Conservation (phyloP, 805 yeast species). For the Naumovozyma castellii region DNA sequence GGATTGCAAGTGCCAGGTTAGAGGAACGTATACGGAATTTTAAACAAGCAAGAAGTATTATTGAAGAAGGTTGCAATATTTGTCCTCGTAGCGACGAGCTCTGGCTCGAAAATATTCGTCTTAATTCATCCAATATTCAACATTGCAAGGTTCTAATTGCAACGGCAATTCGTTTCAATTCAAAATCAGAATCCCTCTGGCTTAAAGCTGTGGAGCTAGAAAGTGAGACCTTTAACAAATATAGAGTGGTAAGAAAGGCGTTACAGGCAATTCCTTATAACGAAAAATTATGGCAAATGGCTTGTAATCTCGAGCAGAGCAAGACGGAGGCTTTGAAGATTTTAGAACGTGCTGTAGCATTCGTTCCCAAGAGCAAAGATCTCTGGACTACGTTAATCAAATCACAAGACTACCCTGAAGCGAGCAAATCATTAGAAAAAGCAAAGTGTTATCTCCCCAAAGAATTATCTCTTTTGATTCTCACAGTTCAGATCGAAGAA, state of each 20-base stretch:
- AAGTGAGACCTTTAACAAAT: slow-evolving; percentile 41
- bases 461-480: slow-evolving; percentile 53
- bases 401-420: slow-evolving; percentile 35
- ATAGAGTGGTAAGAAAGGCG: slow-evolving; percentile 58
- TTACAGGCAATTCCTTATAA: slow-evolving; percentile 53
- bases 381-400: slow-evolving; percentile 56
- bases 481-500: slow-evolving; percentile 61
- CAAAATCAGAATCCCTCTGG: slow-evolving; percentile 62
- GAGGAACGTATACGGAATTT: slow-evolving; percentile 58
- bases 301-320: slow-evolving; percentile 52
- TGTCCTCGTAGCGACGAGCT: slow-evolving; percentile 61
- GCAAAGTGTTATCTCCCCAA: slow-evolving; percentile 50
- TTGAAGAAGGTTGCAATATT: slow-evolving; percentile 63
- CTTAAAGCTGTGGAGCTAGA: slow-evolving; percentile 59
- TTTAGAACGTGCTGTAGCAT: slow-evolving; percentile 53
- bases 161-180: slow-evolving; percentile 52
- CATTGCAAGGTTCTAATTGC: slow-evolving; percentile 51
- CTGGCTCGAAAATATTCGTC: slow-evolving; percentile 73
- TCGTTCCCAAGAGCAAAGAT: slow-evolving; percentile 54
- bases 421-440: slow-evolving; percentile 44
- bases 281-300: slow-evolving; percentile 56
- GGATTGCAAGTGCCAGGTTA: slow-evolving; percentile 79
- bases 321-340: slow-evolving; percentile 41
- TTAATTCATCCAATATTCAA: slow-evolving; percentile 38
- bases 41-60: slow-evolving; percentile 47